phyloP scores from a whole-genome alignment of 352 stramenopile species.

The Pythium insidiosum region DNA sequence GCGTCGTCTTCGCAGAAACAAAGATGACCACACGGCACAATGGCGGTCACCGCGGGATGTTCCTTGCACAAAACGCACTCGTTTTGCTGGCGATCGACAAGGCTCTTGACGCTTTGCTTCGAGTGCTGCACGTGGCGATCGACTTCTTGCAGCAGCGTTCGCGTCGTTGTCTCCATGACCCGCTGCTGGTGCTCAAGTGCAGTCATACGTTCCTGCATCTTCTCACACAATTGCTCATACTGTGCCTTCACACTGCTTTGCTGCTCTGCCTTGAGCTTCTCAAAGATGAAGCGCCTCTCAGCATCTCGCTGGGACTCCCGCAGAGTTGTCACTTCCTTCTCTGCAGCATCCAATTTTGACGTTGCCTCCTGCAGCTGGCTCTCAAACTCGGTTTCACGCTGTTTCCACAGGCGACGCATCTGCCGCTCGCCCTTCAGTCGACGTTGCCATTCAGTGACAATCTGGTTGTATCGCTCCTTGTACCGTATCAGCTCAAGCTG shows the following conservation, averaged over 20 bases:
- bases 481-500: slow-evolving; percentile 58
- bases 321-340: slow-evolving; percentile 32
- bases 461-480: slow-evolving; percentile 76
- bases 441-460: slow-evolving; percentile 72
- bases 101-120: slow-evolving; percentile 43
- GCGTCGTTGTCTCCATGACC: slow-evolving; percentile 72
- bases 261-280: slow-evolving; percentile 64
- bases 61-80: slow-evolving; percentile 84
- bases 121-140: slow-evolving; percentile 65
- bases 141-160: slow-evolving; percentile 56
- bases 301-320: slow-evolving; percentile 43
- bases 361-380: slow-evolving; percentile 53
- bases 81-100: slow-evolving; percentile 38
- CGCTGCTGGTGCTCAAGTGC: slow-evolving; percentile 66
- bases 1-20: slow-evolving; percentile 82
- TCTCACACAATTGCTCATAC: slow-evolving; percentile 69
- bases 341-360: slow-evolving; percentile 34
- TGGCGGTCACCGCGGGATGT: slow-evolving; percentile 49
- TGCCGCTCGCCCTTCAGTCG: slow-evolving; percentile 71
- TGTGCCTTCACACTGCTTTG: slow-evolving; percentile 64
- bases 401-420: slow-evolving; percentile 73
- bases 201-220: slow-evolving; percentile 63
- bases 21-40: slow-evolving; percentile 77
- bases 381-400: slow-evolving; percentile 66
- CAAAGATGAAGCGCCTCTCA: slow-evolving; percentile 63